Base-by-base conservation (phyloP, 1,284 basidiomycete species). In the Malassezia psittaci region DNA sequence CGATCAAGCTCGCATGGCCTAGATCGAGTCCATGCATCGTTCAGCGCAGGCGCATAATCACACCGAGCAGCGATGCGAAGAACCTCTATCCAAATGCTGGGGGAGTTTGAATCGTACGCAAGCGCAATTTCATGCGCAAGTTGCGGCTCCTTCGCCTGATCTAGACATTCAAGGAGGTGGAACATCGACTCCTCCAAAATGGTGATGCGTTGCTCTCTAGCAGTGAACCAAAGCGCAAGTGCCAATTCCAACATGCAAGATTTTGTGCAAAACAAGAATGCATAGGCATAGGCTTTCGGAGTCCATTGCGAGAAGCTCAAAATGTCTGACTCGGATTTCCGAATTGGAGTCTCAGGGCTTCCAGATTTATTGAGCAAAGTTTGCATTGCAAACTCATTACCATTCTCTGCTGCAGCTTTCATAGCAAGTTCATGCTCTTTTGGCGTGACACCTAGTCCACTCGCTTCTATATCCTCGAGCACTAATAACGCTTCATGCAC, bases 191-290 rank as follows among this genome's bases (percentile, higher is more conserved):
- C 54, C 33, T 61, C 56, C 2, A 52, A 57, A 11, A 67, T 54
- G 8, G 19, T n/a, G 18, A 64, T 16, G 8, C 33, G 34, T 12
- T 50, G 21, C 1, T 57, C 54, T 15, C 51, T 53, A 11, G 63
- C 66, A 2, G 60, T 51, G 7, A 55, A 56, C 2, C 68, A 35
- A 3, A 68, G 51, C 12, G 58, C 16, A 1, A 68, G 54, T 5
- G 60, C 66, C 11, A 51, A 59, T 21, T 72, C 69, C n/a, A 64
- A 16, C 16, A 64, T 68, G 46, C 57, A 46, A 2, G 58, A 57
- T 33, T 56, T 54, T 11, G 52, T 57, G 18, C 64, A 65, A 24
- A 56, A 50, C 5, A 59, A 52, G 13, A 69, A 21, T 42, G 67
- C 42, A 43, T 19, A 16, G 3, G 15, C 16, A 43, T 43, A 43